phyloP scores from a whole-genome alignment of 495 filamentous ascomycete species.

The Lophiotrema nucula region DNA sequence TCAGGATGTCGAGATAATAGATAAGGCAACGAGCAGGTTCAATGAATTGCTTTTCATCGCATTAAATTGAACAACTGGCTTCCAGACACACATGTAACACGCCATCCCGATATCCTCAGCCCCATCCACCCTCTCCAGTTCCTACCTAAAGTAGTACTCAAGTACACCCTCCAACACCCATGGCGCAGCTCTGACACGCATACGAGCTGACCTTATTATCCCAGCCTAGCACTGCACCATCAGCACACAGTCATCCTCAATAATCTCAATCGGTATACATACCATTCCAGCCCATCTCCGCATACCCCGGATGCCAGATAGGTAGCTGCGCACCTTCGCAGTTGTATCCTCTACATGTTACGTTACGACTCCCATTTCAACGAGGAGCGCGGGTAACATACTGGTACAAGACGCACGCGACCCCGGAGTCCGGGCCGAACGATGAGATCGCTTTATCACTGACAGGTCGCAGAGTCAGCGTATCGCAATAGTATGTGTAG shows the following conservation, averaged over 20 bases:
- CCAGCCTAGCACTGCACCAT: neutral
- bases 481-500: too few species aligned
- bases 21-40: too few species aligned
- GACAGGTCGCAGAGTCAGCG: neutral
- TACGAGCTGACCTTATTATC: slow-evolving; percentile 1
- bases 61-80: too few species aligned
- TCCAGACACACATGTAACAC: too few species aligned
- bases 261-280: neutral
- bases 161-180: too few species aligned
- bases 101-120: too few species aligned
- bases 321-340: neutral
- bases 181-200: neutral
- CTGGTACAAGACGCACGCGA: slow-evolving; percentile 9
- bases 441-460: slow-evolving; percentile 16
- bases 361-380: neutral
- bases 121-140: too few species aligned
- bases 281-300: slow-evolving; percentile 18
- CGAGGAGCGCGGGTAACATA: neutral
- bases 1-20: too few species aligned
- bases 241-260: neutral
- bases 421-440: slow-evolving; percentile 5
- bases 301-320: slow-evolving; percentile 13
- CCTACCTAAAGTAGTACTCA: too few species aligned
- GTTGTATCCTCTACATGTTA: neutral
- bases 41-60: too few species aligned